A percentile compares a stretch with the other conserved stretches of the same genome.
Conservation (phyloP, 2,329 filamentous ascomycete genomes). For the Diplocarpon rosae region DNA sequence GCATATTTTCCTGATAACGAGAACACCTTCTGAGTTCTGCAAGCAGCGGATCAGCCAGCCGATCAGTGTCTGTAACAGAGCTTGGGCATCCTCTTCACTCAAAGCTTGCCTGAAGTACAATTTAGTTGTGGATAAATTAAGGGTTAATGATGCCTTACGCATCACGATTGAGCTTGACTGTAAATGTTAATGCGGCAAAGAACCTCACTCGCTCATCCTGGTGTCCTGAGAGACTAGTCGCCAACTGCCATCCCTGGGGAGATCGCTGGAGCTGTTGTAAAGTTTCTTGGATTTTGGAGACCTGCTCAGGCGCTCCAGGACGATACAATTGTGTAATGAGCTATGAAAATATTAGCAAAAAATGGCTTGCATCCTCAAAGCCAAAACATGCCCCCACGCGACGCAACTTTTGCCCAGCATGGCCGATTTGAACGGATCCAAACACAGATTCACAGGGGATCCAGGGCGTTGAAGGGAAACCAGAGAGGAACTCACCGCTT, state of each 20-base stretch:
- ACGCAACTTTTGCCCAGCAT: no score
- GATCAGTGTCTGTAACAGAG: slow-evolving; percentile 49
- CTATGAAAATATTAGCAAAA: slow-evolving; percentile 14
- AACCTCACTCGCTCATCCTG: slow-evolving; percentile 71
- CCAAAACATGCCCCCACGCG: no score
- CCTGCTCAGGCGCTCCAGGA: slow-evolving; percentile 31
- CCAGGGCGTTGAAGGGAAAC: not conserved
- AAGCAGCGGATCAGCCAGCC: slow-evolving; percentile 50
- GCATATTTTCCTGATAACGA: slow-evolving; percentile 64
- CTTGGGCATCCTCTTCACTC: slow-evolving; percentile 37
- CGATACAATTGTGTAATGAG: slow-evolving; percentile 41
- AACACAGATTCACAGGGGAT: not conserved
- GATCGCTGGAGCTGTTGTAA: slow-evolving; percentile 72
- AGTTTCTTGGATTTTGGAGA: slow-evolving; percentile 54
- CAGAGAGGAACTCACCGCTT: slow-evolving; percentile 18
- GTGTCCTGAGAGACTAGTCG: slow-evolving; percentile 60
- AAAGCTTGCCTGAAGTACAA: slow-evolving; percentile 34
- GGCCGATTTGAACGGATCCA: not conserved
- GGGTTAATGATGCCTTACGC: slow-evolving; percentile 39
- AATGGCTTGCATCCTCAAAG: not conserved
- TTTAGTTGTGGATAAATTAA: slow-evolving; percentile 5
- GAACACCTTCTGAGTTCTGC: slow-evolving; percentile 38
- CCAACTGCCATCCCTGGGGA: slow-evolving; percentile 74
- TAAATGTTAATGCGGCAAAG: slow-evolving; percentile 86
- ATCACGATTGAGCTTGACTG: slow-evolving; percentile 89